Base-by-base conservation (phyloP, 768 basidiomycete genomes). In the Chlorophyllum brunneum region DNA sequence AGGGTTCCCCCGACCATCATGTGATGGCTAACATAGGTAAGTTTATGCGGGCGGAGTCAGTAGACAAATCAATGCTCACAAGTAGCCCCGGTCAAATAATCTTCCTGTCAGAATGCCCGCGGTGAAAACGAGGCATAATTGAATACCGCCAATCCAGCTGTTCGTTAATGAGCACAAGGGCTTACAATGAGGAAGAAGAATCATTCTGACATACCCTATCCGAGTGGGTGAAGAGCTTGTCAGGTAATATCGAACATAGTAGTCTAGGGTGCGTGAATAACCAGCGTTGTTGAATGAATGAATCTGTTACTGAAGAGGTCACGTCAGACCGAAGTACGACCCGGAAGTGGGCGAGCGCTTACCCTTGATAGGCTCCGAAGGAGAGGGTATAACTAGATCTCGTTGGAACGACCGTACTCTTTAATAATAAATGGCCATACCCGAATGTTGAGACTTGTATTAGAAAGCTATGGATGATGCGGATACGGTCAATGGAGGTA, bases 21-120 rank as follows among this genome's bases (percentile, higher is more conserved):
- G 38, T 69, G 64, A 48, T 76, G 73, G 58, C 77, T 77, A 48
- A 7, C 9, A 6, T 7, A 55, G n/a, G 29, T 22, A 7, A 33
- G 16, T 16, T 16, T 42, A 34, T 23, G 4, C 20, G 7, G n/a
- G 11, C 5, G 20, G 16, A n/a, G 15, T 27, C 9, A n/a, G 22
- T 9, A 24, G 39, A 5, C 6, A 30, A 24, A 23, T 22, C 13
- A 16, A 22, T 5, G 23, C 57, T 37, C 38, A 75, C 76, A 78
- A 80, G 59, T 79, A 77, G 47, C 81, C 81, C n/a, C 68, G 69
- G 43, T 82, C 81, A 56, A 79, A 79, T 3, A 73, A 61, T 45
- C 73, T 69, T 8, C 80, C 80, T 4, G 72, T 68, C 38, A 76
- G 41, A 20, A 78, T 59, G 1, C 79, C 78, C 34, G 67, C 65